Conservation (phyloP, 23 red algal genomes). For the Gracilaria domingensis region DNA sequence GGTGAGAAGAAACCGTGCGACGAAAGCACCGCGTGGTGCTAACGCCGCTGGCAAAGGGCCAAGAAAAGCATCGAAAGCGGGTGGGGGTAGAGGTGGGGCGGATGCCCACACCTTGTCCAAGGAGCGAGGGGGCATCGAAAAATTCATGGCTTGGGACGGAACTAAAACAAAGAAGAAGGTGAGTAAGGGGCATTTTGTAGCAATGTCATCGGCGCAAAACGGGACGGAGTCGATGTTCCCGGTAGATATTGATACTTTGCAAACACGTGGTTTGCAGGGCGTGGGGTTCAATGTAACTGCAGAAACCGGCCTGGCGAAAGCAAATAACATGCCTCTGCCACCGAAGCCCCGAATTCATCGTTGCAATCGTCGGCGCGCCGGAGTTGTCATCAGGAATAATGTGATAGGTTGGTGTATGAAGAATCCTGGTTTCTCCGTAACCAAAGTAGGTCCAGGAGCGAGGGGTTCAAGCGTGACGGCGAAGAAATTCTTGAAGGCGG, state of each 20-base stretch:
- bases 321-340: background rate
- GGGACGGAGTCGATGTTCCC: background rate
- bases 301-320: background rate
- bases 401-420: background rate
- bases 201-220: background rate
- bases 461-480: background rate
- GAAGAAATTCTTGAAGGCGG: background rate
- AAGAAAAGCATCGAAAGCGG: no score
- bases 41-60: no score
- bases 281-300: background rate
- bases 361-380: background rate
- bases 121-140: background rate
- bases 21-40: no score
- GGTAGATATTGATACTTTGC: background rate
- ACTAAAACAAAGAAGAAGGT: background rate
- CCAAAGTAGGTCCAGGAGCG: constrained; percentile 13
- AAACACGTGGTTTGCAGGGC: background rate
- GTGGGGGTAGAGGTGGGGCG: no score
- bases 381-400: background rate
- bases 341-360: constrained; percentile 12
- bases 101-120: no score
- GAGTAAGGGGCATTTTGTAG: background rate
- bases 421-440: constrained; percentile 22
- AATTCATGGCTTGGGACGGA: background rate
- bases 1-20: no score